Base-by-base conservation (phyloP, 345 rosid genomes). In the Erucastrum elatum region DNA sequence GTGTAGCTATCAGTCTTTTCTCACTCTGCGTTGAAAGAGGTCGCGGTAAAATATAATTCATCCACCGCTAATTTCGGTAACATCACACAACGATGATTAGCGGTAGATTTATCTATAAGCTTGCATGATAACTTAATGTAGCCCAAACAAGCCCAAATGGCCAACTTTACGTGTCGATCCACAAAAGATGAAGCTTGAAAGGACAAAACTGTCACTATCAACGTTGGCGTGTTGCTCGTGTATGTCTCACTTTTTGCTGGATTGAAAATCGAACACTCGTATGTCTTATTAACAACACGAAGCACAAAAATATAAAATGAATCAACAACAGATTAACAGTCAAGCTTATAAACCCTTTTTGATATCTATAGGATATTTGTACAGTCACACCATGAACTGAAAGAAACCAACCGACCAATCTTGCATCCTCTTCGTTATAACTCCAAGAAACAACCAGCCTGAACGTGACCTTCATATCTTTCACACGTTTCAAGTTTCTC, bases 391-490 rank as follows among this genome's bases (percentile, higher is more conserved):
- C 10, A 26, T 6, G 34, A 9, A 27, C 16, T 10, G 27, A 69
- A 53, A 16, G 3, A 15, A 53, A 49, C 1, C 2, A 77, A 63
- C 60, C 66, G 59, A 55, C 66, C 33, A 51, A 27, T 11, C 25
- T 33, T 27, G 49, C 60, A 41, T 77, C 41, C 64, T 34, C 55
- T 6, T 51, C 29, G 8, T 26, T 46, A 79, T 1, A 79, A 46
- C 44, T 79, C 77, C 46, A 79, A 73, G 77, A 33, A 79, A 62
- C 74, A 79, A 51, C 77, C 82, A 73, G 70, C 70, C 73, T 79
- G 82, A 26, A 79, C 64, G 34, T 79, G 82, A 1, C 82, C 82
- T 60, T 15, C 70, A 61, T 67, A 67, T 34, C 67, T 46, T 4
- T 60, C 78, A 2, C 53, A 41, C 8, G 8, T 46, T 60, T 79